Base-by-base conservation (phyloP, 345 rosid species). In the Gossypium mustelinum region DNA sequence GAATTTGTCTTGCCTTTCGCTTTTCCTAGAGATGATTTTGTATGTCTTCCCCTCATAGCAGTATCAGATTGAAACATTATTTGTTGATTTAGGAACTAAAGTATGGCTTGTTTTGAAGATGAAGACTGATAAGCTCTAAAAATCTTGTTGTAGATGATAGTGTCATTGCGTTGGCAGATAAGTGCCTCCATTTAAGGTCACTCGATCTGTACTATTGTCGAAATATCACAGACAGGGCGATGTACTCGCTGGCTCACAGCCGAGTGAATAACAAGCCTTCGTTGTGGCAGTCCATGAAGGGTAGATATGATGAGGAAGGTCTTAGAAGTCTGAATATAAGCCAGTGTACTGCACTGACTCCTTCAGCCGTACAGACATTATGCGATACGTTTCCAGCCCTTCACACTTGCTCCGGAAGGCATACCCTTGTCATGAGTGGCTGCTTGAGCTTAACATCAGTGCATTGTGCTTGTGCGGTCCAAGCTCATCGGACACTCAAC, bases 381-480 rank as follows among this genome's bases (percentile, higher is more conserved):
- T 95, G 99, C 4, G 99, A 93, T 79, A 88, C 93, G 0, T 93
- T 93, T 72, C 99, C 99, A 0, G 93, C 94, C 2, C 97, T 95
- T 73, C 99, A 93, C 86, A 93, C 99, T 9, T 95, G 99, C 81
- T 91, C 93, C 0, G 97, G 98, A 18, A 87, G 91, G 83, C 99
- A 95, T 82, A 91, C 99, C 16, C 95, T 95, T 17, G 97, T 91
- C 44, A 95, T 95, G 89, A 95, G 99, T 60, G 98, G 99, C 51
- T 95, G 99, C 81, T 71, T 89, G 86, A 91, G 29, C 79, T 84
- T 95, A 74, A 93, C 98, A 0, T 89, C 99, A 0, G 99, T 95
- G 59, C 98, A 93, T 75, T 95, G 99, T 79, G 97, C 85, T 61
- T 93, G 99, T 70, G 92, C 93, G 0, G 72, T 87, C 56, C 92